Conservation (phyloP, 768 basidiomycete species). For the Auriscalpium vulgare region DNA sequence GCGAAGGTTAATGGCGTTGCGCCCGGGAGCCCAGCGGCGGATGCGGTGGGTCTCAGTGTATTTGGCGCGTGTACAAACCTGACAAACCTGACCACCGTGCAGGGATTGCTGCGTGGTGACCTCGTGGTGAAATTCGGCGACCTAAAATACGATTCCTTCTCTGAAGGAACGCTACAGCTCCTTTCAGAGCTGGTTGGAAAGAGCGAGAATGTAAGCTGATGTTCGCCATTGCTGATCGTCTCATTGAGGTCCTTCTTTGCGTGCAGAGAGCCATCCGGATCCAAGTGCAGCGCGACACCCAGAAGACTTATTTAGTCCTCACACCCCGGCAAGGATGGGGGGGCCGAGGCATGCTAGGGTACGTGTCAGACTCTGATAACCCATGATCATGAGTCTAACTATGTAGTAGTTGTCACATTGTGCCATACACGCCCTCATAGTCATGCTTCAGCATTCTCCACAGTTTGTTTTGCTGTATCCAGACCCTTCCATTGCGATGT, state of each 20-base stretch:
- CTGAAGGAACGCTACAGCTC: slow-evolving; percentile 50
- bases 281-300: slow-evolving; percentile 42
- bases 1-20: slow-evolving; percentile 80
- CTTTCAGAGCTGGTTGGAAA: slow-evolving; percentile 66
- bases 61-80: no score
- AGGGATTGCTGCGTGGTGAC: slow-evolving; percentile 68
- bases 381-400: not conserved
- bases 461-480: no score
- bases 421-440: slow-evolving; percentile 3
- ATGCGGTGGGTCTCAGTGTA: slow-evolving; percentile 51
- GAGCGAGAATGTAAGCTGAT: slow-evolving; percentile 64
- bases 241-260: no score
- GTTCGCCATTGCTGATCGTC: no score
- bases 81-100: not conserved
- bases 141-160: slow-evolving; percentile 47
- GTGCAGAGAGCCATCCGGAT: slow-evolving; percentile 51
- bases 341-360: slow-evolving; percentile 82
- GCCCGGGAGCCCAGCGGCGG: slow-evolving; percentile 71
- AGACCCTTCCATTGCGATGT: no score
- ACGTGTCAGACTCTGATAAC: not conserved
- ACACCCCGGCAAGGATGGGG: slow-evolving; percentile 77
- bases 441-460: no score
- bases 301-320: slow-evolving; percentile 43
- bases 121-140: slow-evolving; percentile 67
- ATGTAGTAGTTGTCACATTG: slow-evolving; percentile 8